phyloP scores from a whole-genome alignment of 1,284 basidiomycete genomes.

The Exsudoporus floridanus region DNA sequence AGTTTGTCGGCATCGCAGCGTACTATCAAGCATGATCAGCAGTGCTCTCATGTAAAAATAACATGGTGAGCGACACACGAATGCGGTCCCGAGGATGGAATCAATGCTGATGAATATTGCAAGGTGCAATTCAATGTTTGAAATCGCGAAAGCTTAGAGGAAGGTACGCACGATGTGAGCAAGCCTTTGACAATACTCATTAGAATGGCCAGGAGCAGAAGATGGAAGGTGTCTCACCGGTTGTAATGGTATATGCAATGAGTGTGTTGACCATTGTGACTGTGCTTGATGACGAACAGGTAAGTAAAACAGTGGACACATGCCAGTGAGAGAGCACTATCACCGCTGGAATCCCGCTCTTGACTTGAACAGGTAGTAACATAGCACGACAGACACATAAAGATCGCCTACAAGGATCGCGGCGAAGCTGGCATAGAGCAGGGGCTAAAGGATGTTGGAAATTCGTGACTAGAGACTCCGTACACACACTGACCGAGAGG shows the following conservation, averaged over 20 bases:
- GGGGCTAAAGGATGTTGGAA: conserved; percentile 28
- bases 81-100: conserved; percentile 45
- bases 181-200: conserved; percentile 19
- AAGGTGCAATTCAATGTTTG: not conserved
- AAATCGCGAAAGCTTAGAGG: not conserved
- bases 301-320: not conserved
- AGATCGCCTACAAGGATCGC: conserved; percentile 44
- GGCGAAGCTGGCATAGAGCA: conserved; percentile 45
- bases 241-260: conserved; percentile 48
- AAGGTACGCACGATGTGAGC: conserved; percentile 45
- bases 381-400: conserved; percentile 43
- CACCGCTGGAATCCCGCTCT: conserved; percentile 46
- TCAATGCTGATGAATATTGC: conserved; percentile 39
- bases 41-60: not conserved
- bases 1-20: conserved; percentile 20
- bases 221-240: conserved; percentile 34
- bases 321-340: not conserved
- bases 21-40: conserved; percentile 11
- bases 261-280: conserved; percentile 44
- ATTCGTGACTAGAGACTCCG: not conserved
- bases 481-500: conserved; percentile 36
- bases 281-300: conserved; percentile 35
- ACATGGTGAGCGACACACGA: conserved; percentile 21
- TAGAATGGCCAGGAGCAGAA: not conserved
- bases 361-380: conserved; percentile 40